Evolutionary conservation across 768 basidiomycete genomes (phyloP).

Genomic region (Tulasnella sp.): DNA sequence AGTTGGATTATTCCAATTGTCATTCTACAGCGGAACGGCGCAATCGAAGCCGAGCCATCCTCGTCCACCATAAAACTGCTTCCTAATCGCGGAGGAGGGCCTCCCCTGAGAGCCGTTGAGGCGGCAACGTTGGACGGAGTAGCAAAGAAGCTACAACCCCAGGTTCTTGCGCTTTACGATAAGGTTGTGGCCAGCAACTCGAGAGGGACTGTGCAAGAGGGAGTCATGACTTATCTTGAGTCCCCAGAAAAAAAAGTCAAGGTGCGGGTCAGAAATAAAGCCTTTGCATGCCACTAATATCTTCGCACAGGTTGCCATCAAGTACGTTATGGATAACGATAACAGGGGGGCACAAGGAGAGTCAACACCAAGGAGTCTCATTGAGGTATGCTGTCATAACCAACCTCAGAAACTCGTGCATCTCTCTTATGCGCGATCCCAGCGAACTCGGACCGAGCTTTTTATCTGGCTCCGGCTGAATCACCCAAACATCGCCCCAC

Average conservation of each 20-base stretch:
- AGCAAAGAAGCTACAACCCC: not conserved
- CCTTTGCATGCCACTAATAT: not conserved
- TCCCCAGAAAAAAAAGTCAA: not conserved
- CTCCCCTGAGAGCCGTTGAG: not conserved
- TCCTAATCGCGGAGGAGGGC: not conserved
- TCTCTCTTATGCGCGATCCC: not conserved
- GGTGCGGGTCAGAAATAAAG: not conserved
- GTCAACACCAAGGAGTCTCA: not conserved
- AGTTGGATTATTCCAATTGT: no score
- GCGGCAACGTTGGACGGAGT: not conserved
- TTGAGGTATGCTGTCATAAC: not conserved
- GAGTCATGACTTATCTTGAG: not conserved
- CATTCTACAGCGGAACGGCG: no score
- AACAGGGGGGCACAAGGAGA: not conserved
- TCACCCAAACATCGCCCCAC: conserved; percentile 1
- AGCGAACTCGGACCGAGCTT: not conserved
- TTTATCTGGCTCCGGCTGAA: not conserved
- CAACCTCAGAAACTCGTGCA: not conserved
- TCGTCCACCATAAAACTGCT: not conserved
- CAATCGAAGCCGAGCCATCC: not conserved
- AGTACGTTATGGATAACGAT: not conserved
- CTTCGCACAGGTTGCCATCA: not conserved
- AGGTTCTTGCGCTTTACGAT: not conserved
- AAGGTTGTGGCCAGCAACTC: not conserved
- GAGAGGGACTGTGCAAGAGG: not conserved